phyloP scores from a whole-genome alignment of 164 flowering plant species.

The Malania oleifera region DNA sequence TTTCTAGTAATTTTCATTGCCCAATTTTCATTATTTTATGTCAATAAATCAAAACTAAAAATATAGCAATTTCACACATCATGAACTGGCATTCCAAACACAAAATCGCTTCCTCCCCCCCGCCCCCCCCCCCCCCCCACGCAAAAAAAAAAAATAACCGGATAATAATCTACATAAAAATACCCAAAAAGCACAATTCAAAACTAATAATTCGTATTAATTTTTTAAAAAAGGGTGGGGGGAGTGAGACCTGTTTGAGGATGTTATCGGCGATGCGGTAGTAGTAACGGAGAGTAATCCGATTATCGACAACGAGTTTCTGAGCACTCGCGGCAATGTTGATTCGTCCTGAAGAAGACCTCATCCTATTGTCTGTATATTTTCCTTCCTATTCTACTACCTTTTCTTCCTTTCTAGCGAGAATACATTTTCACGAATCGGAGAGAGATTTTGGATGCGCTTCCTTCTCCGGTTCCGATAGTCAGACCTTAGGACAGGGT shows the following conservation, averaged over 20 bases:
- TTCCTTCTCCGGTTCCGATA: not conserved
- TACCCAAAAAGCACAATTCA: too few relatives aligned
- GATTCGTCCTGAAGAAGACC: constrained; percentile 50
- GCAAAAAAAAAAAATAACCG: too few relatives aligned
- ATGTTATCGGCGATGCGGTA: constrained; percentile 85
- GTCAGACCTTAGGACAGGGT: not conserved
- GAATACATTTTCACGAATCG: constrained; percentile 11
- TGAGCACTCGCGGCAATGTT: constrained; percentile 59
- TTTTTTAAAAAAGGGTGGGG: not conserved
- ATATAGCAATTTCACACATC: too few relatives aligned
- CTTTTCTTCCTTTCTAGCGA: not conserved
- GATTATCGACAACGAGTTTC: constrained; percentile 69
- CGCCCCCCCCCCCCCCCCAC: too few relatives aligned
- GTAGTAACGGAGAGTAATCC: constrained; percentile 69
- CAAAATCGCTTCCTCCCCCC: too few relatives aligned
- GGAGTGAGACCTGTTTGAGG: constrained; percentile 63
- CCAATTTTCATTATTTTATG: too few relatives aligned
- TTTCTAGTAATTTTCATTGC: too few relatives aligned
- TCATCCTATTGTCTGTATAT: constrained; percentile 26
- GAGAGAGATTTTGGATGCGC: not conserved
- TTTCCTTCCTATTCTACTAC: not conserved
- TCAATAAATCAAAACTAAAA: too few relatives aligned
- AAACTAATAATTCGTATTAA: too few relatives aligned
- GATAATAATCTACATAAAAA: too few relatives aligned
- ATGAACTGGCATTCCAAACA: too few relatives aligned